Conservation (phyloP, 2,329 filamentous ascomycete genomes). For the Cladosporium sp. region DNA sequence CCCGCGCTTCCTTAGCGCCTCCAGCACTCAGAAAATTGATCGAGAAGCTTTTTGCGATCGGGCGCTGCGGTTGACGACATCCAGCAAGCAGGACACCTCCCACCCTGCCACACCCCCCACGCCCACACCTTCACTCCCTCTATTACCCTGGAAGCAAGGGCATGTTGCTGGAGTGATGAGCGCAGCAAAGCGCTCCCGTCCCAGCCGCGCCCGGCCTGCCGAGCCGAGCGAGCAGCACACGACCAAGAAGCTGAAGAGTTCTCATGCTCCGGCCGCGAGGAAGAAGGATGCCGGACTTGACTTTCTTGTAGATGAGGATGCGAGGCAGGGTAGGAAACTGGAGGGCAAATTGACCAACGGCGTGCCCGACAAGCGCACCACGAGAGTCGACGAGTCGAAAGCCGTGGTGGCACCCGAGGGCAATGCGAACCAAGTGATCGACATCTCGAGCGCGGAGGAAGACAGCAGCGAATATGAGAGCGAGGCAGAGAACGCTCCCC, state of each 20-base stretch:
- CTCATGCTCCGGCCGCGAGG: conserved; percentile 25
- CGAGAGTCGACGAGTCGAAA: conserved; percentile 52
- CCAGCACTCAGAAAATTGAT: conserved; percentile 11
- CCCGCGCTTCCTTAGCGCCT: conserved; percentile 6
- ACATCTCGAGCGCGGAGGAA: conserved; percentile 44
- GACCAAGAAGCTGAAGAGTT: conserved; percentile 29
- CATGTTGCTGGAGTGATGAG: conserved; percentile 29
- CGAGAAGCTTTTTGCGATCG: conserved; percentile 11
- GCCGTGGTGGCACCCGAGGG: conserved; percentile 44
- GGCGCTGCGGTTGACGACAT: conserved; percentile 13
- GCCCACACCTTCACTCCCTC: conserved; percentile 2
- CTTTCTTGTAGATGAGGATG: conserved; percentile 32
- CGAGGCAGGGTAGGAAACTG: conserved; percentile 32
- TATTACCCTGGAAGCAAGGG: conserved; percentile 10
- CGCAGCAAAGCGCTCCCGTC: conserved; percentile 28
- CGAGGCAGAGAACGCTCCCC: conserved; percentile 14
- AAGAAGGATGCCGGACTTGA: conserved; percentile 21
- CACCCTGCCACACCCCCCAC: conserved; percentile 2
- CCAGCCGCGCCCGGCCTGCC: conserved; percentile 22
- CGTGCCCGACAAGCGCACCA: conserved; percentile 44
- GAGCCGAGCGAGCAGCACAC: conserved; percentile 16
- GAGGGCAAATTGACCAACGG: conserved; percentile 48
- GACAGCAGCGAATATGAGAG: conserved; percentile 22
- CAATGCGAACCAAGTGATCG: conserved; percentile 38
- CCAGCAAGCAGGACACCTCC: neutral